phyloP scores from a whole-genome alignment of 805 yeast species.

The Jamesozyma spencerorum region DNA sequence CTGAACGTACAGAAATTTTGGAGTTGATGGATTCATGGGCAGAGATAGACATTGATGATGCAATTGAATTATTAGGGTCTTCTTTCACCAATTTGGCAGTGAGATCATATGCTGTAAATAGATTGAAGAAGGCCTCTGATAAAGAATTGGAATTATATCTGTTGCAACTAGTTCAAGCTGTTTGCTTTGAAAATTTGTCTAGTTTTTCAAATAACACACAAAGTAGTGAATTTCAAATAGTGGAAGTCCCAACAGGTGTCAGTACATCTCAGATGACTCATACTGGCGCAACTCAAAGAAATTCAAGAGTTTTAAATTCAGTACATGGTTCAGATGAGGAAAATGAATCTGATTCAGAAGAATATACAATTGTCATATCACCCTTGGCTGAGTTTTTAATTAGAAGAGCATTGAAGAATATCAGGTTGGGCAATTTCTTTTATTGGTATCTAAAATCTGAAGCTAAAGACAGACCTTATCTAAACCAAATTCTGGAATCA shows the following conservation, averaged over 20 bases:
- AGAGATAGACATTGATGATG: slow-evolving; percentile 73
- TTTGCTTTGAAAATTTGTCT: slow-evolving; percentile 56
- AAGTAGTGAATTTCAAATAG: slow-evolving; percentile 32
- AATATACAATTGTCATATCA: slow-evolving; percentile 33
- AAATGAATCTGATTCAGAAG: slow-evolving; percentile 7
- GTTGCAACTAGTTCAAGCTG: slow-evolving; percentile 84
- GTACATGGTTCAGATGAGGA: slow-evolving; percentile 8
- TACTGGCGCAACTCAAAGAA: slow-evolving; percentile 1
- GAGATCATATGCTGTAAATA: slow-evolving; percentile 78
- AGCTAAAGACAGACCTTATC: slow-evolving; percentile 53
- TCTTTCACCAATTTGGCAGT: slow-evolving; percentile 64
- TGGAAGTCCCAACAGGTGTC: slow-evolving; percentile 26
- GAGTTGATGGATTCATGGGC: slow-evolving; percentile 63
- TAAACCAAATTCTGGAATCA: slow-evolving; percentile 40
- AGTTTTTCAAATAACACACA: slow-evolving; percentile 19
- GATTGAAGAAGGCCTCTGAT: slow-evolving; percentile 69
- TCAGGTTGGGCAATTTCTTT: slow-evolving; percentile 66
- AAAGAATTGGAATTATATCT: slow-evolving; percentile 73
- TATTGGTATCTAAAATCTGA: slow-evolving; percentile 93
- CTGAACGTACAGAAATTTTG: slow-evolving; percentile 71
- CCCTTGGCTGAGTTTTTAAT: slow-evolving; percentile 71
- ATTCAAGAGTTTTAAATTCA: slow-evolving; percentile 7
- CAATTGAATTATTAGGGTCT: slow-evolving; percentile 76
- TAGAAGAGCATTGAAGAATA: slow-evolving; percentile 56
- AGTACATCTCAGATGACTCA: slow-evolving; percentile 13